Base-by-base conservation (phyloP, 2,329 filamentous ascomycete species). In the Torrubiellomyces zombiae region DNA sequence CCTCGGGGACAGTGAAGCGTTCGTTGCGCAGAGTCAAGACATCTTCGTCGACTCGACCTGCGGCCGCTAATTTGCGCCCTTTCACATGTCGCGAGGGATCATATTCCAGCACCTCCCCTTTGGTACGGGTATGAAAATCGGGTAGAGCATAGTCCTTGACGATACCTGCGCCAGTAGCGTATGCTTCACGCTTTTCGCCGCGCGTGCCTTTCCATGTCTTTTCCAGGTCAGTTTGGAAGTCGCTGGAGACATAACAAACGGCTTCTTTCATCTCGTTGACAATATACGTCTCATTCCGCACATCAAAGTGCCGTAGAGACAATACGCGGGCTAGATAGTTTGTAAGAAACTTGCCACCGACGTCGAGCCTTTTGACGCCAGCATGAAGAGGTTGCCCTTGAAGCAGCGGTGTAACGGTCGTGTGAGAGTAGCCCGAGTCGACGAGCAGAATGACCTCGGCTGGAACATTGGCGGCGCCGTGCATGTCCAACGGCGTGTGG, bases 191-290 rank as follows among this genome's bases (percentile, higher is more conserved):
- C 24, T 57, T 53, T 38, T 71, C 63, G 21, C 71, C 65, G 32
- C 66, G 55, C 2, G 76, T 71, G 6, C 75, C 78, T 47, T 82
- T 89, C 82, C 83, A 93, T 0, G 74, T 75, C 34, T 63, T 65
- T 33, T 95, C 85, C 18, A 98, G 64, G 38, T 94, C 81, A 6
- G 48, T 43, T 14, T 61, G 57, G 48, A 95, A 94, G 42, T 91
- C 71, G 1, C 67, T 55, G 3, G 78, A 77, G 8, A 94, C 73
- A 39, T 78, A 95, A 44, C 81, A 92, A 1, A 78, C 73, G 4
- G 75, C 65, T 46, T 98, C 89, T 45, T 98, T 98, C 50, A 95
- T 85, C 48, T 94, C 80, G 41, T 93, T 93, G 45, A 94, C 82
- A 25, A 95, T 75, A 47, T 91, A 75, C 1, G 79, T 76, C 40